Evolutionary conservation across 2,329 filamentous ascomycete species (phyloP).

Genomic region (Aulographum hederae): DNA sequence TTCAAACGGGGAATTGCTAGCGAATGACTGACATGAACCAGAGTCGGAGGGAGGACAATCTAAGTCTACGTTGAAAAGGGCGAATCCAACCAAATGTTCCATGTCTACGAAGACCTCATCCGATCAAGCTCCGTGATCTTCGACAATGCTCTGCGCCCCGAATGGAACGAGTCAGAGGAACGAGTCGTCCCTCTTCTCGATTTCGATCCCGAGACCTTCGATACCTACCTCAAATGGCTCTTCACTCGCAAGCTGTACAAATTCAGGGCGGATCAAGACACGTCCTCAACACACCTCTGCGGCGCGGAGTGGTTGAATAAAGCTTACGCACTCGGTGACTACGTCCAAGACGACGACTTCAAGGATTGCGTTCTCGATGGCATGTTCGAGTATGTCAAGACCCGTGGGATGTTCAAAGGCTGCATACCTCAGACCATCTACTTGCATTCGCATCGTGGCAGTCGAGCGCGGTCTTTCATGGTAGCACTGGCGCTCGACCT

Average conservation of each 20-base stretch:
- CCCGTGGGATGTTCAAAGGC: background rate
- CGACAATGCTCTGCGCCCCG: constrained; percentile 3
- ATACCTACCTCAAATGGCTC: constrained; percentile 8
- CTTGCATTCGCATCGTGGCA: background rate
- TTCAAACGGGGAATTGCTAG: no score
- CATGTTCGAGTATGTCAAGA: background rate
- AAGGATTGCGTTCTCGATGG: constrained; percentile 3
- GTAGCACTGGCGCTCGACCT: background rate
- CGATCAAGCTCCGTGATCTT: constrained; percentile 6
- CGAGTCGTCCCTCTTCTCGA: constrained; percentile 5
- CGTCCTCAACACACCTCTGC: background rate
- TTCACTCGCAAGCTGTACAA: constrained; percentile 5
- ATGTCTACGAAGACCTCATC: constrained; percentile 5
- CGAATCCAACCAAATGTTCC: background rate
- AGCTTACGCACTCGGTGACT: constrained; percentile 3
- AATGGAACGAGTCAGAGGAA: constrained; percentile 5
- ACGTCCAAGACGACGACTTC: constrained; percentile 5
- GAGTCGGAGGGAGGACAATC: no score
- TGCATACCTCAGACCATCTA: background rate
- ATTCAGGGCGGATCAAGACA: background rate
- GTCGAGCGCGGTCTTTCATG: background rate
- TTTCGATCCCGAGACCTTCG: constrained; percentile 3
- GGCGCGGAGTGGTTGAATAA: no score
- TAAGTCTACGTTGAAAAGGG: background rate
- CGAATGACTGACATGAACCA: no score